Evolutionary conservation across 768 basidiomycete genomes (phyloP), one percentile per base, ranked within the genome.

Genomic region (Suillus variegatus): DNA sequence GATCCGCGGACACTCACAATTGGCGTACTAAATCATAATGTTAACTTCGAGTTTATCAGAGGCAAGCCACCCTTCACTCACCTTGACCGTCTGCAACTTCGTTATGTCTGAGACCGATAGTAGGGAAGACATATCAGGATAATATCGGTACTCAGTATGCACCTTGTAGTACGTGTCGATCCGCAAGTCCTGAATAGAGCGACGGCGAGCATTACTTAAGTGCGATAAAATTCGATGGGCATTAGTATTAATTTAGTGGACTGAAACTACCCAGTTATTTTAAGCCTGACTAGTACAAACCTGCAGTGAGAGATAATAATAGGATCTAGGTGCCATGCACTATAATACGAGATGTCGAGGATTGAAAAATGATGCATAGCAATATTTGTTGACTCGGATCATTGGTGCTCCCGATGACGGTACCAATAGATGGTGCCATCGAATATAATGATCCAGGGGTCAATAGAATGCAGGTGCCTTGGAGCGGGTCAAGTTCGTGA

Each of bases 21-120:
- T 66, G 43, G 61, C 64, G 60, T 72, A 67, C 71, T 72, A 35
- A 35, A 35, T 36, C 20, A 28, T 22, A 13, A 25, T 41, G n/a
- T 47, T 18, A 6, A 14, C 18, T 35, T 32, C 12, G 47, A 51
- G 44, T 25, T 12, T 47, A 47, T 47, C 13, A 25, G 49, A 13
- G 14, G 9, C 46, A n/a, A 47, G 25, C 41, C 4, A 7, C 1
- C 20, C 7, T 18, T 38, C 20, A 58, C 69, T 1, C 22, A 64
- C 71, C 49, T 70, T 64, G 60, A 63, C 35, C 38, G 61, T 68
- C 41, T 71, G 69, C 57, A 71, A 61, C 35, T 66, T 71, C 47
- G 38, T 55, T 47, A 40, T 3, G 38, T 64, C 52, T 12, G 66
- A 52, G 3, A 6, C 14, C 12, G 68, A 56, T n/a, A 47, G 46